Evolutionary conservation across 2,329 filamentous ascomycete species (phyloP), one percentile per base, ranked within the genome.

Genomic region (Arthrobotrys megalospora): DNA sequence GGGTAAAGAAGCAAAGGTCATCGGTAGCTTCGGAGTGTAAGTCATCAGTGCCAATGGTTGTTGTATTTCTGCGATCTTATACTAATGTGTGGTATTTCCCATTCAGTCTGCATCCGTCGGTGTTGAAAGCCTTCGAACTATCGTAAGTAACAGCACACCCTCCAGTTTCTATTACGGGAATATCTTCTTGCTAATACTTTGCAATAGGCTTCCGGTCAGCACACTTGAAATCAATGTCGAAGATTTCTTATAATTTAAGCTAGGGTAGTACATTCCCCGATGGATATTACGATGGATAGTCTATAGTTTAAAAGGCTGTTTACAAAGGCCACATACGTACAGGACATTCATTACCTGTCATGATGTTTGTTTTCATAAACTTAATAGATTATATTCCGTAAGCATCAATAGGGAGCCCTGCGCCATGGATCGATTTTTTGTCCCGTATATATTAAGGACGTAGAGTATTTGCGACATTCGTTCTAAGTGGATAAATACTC

Each of bases 161-260:
- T 45, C 19, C 34, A 10, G 10, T n/a, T 7, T 28, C 7, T 10
- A 50, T 7, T 2, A 45, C 38, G 6, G 43, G 24, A 70, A 6
- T 16, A n/a, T 1, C 5, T 3, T 41, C n/a, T 36, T 24, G 24
- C 7, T 64, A 34, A 52, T 41, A 21, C 16, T 55, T 21, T 21
- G 70, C 81, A 79, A 38, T 70, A 92, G 90, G 87, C 95, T 94
- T 87, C 95, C 96, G 48, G 94, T 97, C 82, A 97, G 94, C 86
- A 94, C 93, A 50, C 86, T 99, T 81, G 96, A 99, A 87, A 89
- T 99, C 84, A 97, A 98, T 85, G 89, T 98, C 36, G 95, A 98
- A 86, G 90, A 81, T 96, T 99, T 88, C 87, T 97, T 78, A 78
- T 78, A 71, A 65, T 58, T 34, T 41, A 53, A 28, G 52, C 36